phyloP scores from a whole-genome alignment of 2,329 filamentous ascomycete genomes.

The Kalaharituber pfeilii region DNA sequence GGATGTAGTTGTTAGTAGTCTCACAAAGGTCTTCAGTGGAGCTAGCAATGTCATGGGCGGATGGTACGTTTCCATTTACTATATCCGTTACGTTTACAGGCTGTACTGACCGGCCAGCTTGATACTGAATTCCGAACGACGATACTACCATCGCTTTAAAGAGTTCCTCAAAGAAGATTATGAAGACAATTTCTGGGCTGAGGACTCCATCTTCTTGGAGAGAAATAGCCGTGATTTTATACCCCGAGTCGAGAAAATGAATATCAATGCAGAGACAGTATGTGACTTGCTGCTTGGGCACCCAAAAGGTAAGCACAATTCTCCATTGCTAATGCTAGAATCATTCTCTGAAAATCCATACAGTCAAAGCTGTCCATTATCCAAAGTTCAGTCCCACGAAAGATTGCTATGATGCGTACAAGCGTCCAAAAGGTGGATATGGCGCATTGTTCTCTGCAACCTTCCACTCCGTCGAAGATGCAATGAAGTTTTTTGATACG shows the following conservation, averaged over 20 bases:
- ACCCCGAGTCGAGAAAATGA: slow-evolving; percentile 65
- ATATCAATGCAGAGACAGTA: slow-evolving; percentile 68
- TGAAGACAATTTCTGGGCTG: slow-evolving; percentile 84
- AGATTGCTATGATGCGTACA: slow-evolving; percentile 60
- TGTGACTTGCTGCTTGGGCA: slow-evolving; percentile 50
- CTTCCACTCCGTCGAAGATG: slow-evolving; percentile 52
- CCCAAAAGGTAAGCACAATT: slow-evolving; percentile 30
- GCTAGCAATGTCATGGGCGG: slow-evolving; percentile 98
- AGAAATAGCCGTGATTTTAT: slow-evolving; percentile 88
- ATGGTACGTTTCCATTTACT: slow-evolving; percentile 29
- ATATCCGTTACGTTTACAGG: not conserved
- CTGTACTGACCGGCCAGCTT: slow-evolving; percentile 27
- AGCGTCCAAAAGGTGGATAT: slow-evolving; percentile 60
- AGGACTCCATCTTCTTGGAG: slow-evolving; percentile 89
- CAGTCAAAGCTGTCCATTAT: slow-evolving; percentile 68
- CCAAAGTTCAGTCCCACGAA: slow-evolving; percentile 59
- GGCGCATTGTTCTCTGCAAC: slow-evolving; percentile 76
- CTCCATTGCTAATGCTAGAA: slow-evolving; percentile 6
- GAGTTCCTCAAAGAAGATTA: slow-evolving; percentile 45
- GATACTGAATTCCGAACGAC: slow-evolving; percentile 48
- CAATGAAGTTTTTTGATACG: slow-evolving; percentile 67
- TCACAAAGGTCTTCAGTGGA: slow-evolving; percentile 94
- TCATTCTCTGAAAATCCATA: slow-evolving; percentile 27
- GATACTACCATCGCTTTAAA: slow-evolving; percentile 55
- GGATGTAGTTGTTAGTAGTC: slow-evolving; percentile 81